Conservation (phyloP, 129 eudicot species). For the Pseudognaphalium luteoalbum region DNA sequence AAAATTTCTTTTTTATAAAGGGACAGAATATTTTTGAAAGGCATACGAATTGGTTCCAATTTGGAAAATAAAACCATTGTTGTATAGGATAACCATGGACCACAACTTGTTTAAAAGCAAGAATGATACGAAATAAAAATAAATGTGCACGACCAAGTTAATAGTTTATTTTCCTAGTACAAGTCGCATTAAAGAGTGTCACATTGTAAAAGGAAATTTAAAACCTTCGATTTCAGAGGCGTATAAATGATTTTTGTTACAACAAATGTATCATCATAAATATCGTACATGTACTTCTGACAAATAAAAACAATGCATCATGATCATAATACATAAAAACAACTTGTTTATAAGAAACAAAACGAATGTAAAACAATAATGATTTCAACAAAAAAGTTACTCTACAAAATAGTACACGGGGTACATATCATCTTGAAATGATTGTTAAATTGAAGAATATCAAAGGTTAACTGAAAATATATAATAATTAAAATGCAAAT, state of each 20-base stretch:
- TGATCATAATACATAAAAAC: too few species aligned
- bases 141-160: slow-evolving; percentile 3
- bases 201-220: slow-evolving; percentile 19
- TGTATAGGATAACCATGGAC: slow-evolving; percentile 9
- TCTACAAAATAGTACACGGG: too few species aligned
- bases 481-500: neutral
- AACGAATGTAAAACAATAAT: too few species aligned
- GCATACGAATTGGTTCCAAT: slow-evolving; percentile 5
- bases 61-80: slow-evolving; percentile 21
- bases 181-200: slow-evolving; percentile 6
- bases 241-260: slow-evolving; percentile 5
- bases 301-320: slow-evolving; percentile 1
- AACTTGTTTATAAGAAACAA: too few species aligned
- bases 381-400: neutral
- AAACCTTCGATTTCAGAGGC: neutral
- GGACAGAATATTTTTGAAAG: slow-evolving; percentile 21
- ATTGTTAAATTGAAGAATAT: too few species aligned
- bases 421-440: too few species aligned
- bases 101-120: slow-evolving; percentile 12
- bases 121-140: neutral
- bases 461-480: too few species aligned
- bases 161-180: slow-evolving; percentile 19
- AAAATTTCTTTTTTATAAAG: slow-evolving; percentile 21
- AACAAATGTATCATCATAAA: slow-evolving; percentile 11
- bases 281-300: neutral